A percentile compares a stretch with the other conserved stretches of the same genome.
Conservation (phyloP, 2,329 filamentous ascomycete genomes). For the Whalleya microplaca region DNA sequence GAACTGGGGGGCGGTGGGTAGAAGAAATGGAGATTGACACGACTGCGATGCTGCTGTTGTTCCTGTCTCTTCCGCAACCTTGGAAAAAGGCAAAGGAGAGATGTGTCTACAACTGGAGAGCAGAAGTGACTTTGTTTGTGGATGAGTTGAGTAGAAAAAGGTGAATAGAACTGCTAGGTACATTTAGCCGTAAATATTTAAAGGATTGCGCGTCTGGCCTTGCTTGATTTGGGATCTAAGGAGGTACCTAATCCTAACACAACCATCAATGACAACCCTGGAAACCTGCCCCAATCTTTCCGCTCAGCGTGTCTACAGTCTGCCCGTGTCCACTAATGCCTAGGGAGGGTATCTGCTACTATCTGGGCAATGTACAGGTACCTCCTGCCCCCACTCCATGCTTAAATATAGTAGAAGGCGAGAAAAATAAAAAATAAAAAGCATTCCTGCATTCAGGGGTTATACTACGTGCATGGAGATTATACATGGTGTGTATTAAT, state of each 20-base stretch:
- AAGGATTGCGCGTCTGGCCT: background rate
- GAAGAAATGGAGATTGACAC: conserved; percentile 7
- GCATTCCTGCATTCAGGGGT: background rate
- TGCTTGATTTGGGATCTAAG: background rate
- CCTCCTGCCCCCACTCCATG: background rate
- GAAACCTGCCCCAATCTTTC: background rate
- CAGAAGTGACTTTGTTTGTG: conserved; percentile 2
- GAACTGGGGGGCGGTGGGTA: conserved; percentile 11
- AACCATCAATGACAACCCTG: background rate
- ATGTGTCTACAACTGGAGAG: conserved; percentile 11
- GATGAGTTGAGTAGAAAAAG: background rate
- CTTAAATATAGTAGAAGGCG: background rate
- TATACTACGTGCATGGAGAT: too few relatives aligned
- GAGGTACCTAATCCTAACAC: background rate
- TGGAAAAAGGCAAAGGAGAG: conserved; percentile 7
- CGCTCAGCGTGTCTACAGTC: too few relatives aligned
- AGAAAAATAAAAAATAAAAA: too few relatives aligned
- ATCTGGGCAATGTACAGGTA: background rate
- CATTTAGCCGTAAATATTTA: background rate
- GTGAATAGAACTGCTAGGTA: background rate
- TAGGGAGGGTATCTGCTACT: too few relatives aligned
- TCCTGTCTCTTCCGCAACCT: conserved; percentile 20
- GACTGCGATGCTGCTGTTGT: too few relatives aligned
- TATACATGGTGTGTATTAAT: too few relatives aligned
- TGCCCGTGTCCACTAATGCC: too few relatives aligned